These are phyloP conservation scores for Pseudopithomyces maydicus DNA, from an alignment of 2,329 filamentous ascomycete species.

Conservation along the genomic window DNA sequence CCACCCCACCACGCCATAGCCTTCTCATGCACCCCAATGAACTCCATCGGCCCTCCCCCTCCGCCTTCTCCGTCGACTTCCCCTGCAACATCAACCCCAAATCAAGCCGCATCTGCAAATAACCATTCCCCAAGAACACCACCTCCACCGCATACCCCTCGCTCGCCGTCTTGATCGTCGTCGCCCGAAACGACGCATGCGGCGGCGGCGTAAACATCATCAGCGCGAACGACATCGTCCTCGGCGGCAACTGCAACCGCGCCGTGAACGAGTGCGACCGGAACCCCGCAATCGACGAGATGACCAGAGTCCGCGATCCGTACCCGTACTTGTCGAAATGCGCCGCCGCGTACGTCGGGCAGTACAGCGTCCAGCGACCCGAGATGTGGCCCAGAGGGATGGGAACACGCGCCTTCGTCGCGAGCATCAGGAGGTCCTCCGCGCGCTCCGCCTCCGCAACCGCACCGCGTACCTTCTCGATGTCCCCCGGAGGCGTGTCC, in stretches of 20 bases:
- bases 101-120: slow-evolving; percentile 30
- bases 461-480: slow-evolving; percentile 7
- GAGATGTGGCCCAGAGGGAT: slow-evolving; percentile 29
- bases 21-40: slow-evolving; percentile 26
- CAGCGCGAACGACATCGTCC: slow-evolving; percentile 27
- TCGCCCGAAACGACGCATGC: slow-evolving; percentile 33
- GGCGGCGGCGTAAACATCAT: slow-evolving; percentile 26
- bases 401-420: slow-evolving; percentile 26
- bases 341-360: slow-evolving; percentile 24
- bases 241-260: slow-evolving; percentile 32
- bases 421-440: slow-evolving; percentile 22
- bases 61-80: slow-evolving; percentile 18
- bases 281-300: slow-evolving; percentile 24
- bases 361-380: slow-evolving; percentile 34
- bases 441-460: slow-evolving; percentile 8
- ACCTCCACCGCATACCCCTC: slow-evolving; percentile 34
- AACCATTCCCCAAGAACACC: slow-evolving; percentile 37
- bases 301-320: slow-evolving; percentile 30
- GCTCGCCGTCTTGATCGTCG: slow-evolving; percentile 19
- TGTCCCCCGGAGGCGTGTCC: slow-evolving; percentile 7
- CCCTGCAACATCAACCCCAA: slow-evolving; percentile 33
- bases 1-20: slow-evolving; percentile 18
- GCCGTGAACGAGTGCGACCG: slow-evolving; percentile 25
- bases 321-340: slow-evolving; percentile 37
- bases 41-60: slow-evolving; percentile 26